Evolutionary conservation across 441 rosid species (phyloP), one percentile per base, ranked within the genome.

Genomic region (Arabidopsis lyrata): DNA sequence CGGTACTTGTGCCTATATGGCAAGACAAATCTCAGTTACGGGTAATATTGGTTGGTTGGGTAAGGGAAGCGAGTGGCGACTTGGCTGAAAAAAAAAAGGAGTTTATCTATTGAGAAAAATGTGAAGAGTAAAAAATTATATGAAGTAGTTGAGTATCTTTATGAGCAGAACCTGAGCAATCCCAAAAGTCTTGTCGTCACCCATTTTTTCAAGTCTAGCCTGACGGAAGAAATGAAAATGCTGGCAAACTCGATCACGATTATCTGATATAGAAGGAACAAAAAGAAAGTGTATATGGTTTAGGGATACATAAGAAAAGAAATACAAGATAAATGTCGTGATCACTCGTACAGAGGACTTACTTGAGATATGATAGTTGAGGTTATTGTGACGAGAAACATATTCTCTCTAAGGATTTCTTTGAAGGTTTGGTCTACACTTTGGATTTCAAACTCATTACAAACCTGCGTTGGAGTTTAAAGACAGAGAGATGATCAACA

Each of bases 31-130:
- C 35, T 56, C 39, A 56, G 52, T 63, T 41, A 3, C 62, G 75
- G n/a, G 12, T 3, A 16, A 16, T 63, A 54, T 1, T 14, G 75
- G 7, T 14, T 0, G 3, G 2, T 29, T 62, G 22, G 16, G 16
- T 2, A 42, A 52, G 76, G 70, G 13, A 6, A 63, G 2, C 16
- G 76, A 32, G 36, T 36, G 24, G 70, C 76, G 0, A 10, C 7
- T 44, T 72, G 76, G 63, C 56, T 53, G 70, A 32, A 63, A 54
- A n/a, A n/a, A n/a, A n/a, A n/a, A n/a, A n/a, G n/a, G n/a, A n/a
- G n/a, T n/a, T n/a, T n/a, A n/a, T n/a, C n/a, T n/a, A n/a, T n/a
- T n/a, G n/a, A n/a, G n/a, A n/a, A n/a, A n/a, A n/a, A n/a, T 3
- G 5, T 12, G 12, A 50, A 35, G 14, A 13, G 34, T 18, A 12